A percentile compares a stretch with the other conserved stretches of the same genome.
Conservation (phyloP, 1,139 yeast species). For the Diutina siamensis region DNA sequence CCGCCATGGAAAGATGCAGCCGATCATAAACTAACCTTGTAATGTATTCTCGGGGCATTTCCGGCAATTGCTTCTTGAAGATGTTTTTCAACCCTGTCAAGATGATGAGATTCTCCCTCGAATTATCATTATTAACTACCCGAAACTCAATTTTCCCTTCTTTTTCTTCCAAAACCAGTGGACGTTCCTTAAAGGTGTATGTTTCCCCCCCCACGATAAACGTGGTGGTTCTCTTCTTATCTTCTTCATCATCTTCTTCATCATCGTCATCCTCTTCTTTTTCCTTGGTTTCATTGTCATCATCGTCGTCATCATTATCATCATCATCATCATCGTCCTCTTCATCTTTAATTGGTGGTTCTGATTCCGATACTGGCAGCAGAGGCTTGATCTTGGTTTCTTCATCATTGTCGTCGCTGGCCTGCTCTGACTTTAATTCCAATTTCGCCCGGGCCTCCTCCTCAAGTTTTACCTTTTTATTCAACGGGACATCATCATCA, state of each 20-base stretch:
- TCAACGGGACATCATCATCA: slow-evolving; percentile 5
- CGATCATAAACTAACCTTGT: slow-evolving; percentile 90
- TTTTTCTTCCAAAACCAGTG: slow-evolving; percentile 86
- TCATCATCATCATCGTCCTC: slow-evolving; percentile 17
- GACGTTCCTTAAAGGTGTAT: slow-evolving; percentile 81
- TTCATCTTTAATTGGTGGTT: background rate
- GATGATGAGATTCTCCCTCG: slow-evolving; percentile 79
- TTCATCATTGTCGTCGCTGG: background rate
- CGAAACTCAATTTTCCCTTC: slow-evolving; percentile 89
- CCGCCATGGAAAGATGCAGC: slow-evolving; percentile 91
- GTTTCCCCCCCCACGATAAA: slow-evolving; percentile 59
- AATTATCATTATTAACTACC: slow-evolving; percentile 90
- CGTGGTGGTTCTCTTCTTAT: slow-evolving; percentile 31
- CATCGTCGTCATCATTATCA: slow-evolving; percentile 41
- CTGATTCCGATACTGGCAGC: background rate
- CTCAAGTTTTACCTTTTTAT: background rate
- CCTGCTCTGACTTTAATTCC: background rate
- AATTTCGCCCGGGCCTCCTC: background rate
- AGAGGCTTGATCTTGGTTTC: background rate
- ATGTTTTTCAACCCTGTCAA: slow-evolving; percentile 91
- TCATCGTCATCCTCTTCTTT: slow-evolving; percentile 26
- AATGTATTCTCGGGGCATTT: slow-evolving; percentile 96
- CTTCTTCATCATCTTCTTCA: slow-evolving; percentile 42
- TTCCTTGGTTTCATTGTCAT: slow-evolving; percentile 30
- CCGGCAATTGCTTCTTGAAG: slow-evolving; percentile 93